Conservation (phyloP, 495 filamentous ascomycete species). For the Chaetomium fimeti region DNA sequence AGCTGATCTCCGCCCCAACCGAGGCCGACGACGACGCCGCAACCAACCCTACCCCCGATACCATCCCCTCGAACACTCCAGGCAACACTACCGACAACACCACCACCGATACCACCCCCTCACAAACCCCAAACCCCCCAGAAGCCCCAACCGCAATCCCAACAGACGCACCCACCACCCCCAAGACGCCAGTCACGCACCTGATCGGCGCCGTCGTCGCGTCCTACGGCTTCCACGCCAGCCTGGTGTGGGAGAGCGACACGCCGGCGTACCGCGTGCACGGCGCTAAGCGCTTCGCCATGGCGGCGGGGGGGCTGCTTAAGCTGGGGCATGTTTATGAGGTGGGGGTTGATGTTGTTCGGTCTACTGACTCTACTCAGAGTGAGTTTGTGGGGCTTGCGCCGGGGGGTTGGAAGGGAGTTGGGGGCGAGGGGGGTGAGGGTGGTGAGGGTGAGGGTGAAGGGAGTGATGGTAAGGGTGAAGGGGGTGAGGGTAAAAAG, state of each 20-base stretch:
- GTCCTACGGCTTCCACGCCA: conserved; percentile 84
- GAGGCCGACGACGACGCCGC: no score
- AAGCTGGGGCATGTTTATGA: conserved; percentile 65
- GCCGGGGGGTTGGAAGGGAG: no score
- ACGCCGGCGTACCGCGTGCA: conserved; percentile 70
- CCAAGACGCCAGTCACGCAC: conserved; percentile 22
- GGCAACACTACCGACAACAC: neutral
- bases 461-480: neutral
- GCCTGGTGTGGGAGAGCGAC: conserved; percentile 84
- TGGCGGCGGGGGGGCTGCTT: conserved; percentile 75
- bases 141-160: conserved; percentile 2
- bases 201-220: conserved; percentile 79
- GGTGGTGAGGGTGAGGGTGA: neutral
- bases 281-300: conserved; percentile 74
- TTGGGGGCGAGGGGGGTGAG: neutral
- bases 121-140: neutral
- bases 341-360: conserved; percentile 52
- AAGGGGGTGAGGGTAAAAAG: neutral
- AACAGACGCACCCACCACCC: conserved; percentile 3
- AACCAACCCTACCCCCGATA: no score
- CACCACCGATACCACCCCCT: conserved; percentile 25
- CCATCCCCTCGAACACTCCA: neutral
- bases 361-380: no score
- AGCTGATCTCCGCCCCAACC: conserved; percentile 49
- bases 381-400: neutral